Evolutionary conservation across 2,329 filamentous ascomycete genomes (phyloP).

Genomic region (Trichoderma sp.): DNA sequence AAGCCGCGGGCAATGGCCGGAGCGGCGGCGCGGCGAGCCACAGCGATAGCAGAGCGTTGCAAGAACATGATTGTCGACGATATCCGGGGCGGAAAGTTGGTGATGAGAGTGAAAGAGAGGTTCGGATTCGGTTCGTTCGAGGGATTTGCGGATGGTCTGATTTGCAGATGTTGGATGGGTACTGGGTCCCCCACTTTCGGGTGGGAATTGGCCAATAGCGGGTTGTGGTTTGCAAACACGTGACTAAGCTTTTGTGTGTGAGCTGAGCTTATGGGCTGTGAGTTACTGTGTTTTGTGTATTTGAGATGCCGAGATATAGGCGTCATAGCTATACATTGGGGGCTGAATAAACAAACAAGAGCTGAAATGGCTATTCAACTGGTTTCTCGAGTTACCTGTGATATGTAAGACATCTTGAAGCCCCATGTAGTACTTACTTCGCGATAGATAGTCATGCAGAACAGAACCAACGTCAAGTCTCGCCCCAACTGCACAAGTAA

Average conservation of each 20-base stretch:
- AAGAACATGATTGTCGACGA: constrained; percentile 51
- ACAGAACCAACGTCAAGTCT: background rate
- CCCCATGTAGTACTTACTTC: background rate
- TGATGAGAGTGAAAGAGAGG: background rate
- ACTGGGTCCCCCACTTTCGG: constrained; percentile 30
- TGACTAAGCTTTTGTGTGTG: constrained; percentile 26
- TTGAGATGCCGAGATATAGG: background rate
- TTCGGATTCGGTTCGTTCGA: constrained; percentile 33
- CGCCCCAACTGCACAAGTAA: background rate
- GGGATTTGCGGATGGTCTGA: constrained; percentile 50
- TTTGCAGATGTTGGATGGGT: constrained; percentile 32
- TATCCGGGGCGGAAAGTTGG: background rate
- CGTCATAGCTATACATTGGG: background rate
- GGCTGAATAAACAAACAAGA: background rate
- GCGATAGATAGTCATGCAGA: background rate
- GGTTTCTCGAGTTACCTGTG: background rate
- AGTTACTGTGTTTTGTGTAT: background rate
- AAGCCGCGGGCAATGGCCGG: constrained; percentile 58
- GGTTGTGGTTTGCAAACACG: constrained; percentile 29
- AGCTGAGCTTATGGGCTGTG: background rate
- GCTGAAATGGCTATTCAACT: background rate
- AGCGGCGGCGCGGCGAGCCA: constrained; percentile 56
- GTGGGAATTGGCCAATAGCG: constrained; percentile 38
- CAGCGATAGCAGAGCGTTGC: constrained; percentile 60
- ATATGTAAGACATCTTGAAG: background rate